Percentiles rank a stretch among this genome's conserved stretches.
Conservation (phyloP, 306 rosid species). For the Hippophae rhamnoides region DNA sequence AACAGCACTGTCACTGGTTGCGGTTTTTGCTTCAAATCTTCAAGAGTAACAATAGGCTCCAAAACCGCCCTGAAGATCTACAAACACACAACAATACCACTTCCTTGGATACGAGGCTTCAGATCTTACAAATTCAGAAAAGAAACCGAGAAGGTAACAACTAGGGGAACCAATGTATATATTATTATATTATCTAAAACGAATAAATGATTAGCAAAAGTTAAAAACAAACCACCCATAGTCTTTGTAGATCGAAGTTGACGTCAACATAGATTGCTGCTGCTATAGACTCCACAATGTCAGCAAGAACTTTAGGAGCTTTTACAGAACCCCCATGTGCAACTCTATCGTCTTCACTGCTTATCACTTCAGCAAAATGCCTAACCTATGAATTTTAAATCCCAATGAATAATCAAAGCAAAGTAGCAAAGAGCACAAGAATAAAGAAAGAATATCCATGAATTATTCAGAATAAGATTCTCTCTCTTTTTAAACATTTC, state of each 20-base stretch:
- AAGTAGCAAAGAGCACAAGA: neutral
- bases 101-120: neutral
- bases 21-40: constrained; percentile 41
- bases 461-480: neutral
- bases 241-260: constrained; percentile 34
- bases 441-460: neutral
- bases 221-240: constrained; percentile 58
- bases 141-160: neutral
- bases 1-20: constrained; percentile 56
- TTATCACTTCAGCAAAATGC: constrained; percentile 41
- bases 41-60: constrained; percentile 60
- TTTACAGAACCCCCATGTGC: constrained; percentile 49
- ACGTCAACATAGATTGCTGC: constrained; percentile 63
- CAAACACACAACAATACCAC: neutral
- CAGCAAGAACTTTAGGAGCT: constrained; percentile 90
- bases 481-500: neutral
- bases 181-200: neutral
- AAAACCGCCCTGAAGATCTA: constrained; percentile 49
- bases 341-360: constrained; percentile 23
- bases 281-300: constrained; percentile 66
- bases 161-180: neutral
- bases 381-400: constrained; percentile 25
- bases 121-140: neutral
- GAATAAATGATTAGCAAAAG: neutral
- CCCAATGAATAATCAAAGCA: neutral